Evolutionary conservation across 208 protist genomes (phyloP), one percentile per base, ranked within the genome.

Genomic region (Balamuthia mandrillaris): DNA sequence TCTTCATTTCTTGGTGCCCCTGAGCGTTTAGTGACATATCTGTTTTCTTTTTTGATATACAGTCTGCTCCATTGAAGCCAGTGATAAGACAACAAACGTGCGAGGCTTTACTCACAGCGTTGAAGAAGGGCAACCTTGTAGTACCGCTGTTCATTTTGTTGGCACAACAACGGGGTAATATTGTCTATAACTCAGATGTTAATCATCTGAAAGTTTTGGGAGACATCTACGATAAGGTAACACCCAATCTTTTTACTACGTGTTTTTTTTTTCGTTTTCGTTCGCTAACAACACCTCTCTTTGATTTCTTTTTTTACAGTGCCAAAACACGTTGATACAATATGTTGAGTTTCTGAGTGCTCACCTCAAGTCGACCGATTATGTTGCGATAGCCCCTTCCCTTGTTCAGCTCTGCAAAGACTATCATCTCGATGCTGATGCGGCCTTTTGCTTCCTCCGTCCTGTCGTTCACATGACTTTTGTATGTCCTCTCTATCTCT

Each of bases 81-180:
- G n/a, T n/a, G n/a, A n/a, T n/a, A n/a, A 63, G 12, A 63, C 35
- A 7, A 6, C 10, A 7, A 24, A 33, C 33, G 51, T 37, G 72
- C 51, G 27, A 51, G 12, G 33, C 31, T n/a, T 52, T 56, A 7
- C 72, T 44, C 12, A 9, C 1, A 1, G 68, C 84, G 5, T 45
- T 90, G 3, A 35, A 87, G 7, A 70, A 70, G 9, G 27, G 29
- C 21, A 56, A 88, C 58, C 45, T 91, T 0, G 82, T 63, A 12
- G 60, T 81, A 3, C 66, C 89, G 29, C 56, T 93, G 6, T 70
- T 89, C 45, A 31, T 91, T 29, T 61, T 91, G 18, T 85, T 93
- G 49, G 84, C 85, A 24, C 87, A 89, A 86, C 90, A 92, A 56
- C 60, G 87, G 4, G 31, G 51, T 2, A 42, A 81, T 18, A 58